Conservation (phyloP, 2,329 filamentous ascomycete species). For the Bipolaris bicolor region DNA sequence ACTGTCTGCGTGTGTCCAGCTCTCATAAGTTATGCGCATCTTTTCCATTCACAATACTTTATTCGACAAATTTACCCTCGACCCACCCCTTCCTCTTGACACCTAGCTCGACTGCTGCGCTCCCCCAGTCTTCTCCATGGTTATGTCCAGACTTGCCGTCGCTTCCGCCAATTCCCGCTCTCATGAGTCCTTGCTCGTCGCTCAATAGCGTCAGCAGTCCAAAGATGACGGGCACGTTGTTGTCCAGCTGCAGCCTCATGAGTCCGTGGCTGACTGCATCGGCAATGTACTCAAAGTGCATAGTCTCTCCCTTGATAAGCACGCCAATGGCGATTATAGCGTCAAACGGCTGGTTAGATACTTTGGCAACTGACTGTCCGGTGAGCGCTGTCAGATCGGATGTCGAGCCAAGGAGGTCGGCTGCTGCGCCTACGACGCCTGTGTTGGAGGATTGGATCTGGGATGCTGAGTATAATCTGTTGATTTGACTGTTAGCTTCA, state of each 20-base stretch:
- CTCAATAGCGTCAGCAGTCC: slow-evolving; percentile 87
- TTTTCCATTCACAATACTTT: background rate
- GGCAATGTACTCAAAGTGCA: slow-evolving; percentile 99
- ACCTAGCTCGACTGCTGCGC: slow-evolving; percentile 91
- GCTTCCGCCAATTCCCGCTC: slow-evolving; percentile 71
- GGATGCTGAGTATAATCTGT: slow-evolving; percentile 75
- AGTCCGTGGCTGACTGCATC: slow-evolving; percentile 89
- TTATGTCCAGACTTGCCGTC: slow-evolving; percentile 70
- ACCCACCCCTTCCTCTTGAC: slow-evolving; percentile 86
- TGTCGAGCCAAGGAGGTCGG: slow-evolving; percentile 75
- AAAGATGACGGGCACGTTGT: slow-evolving; percentile 87
- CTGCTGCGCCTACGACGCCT: slow-evolving; percentile 68
- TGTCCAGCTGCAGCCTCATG: slow-evolving; percentile 93
- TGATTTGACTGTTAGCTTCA: background rate
- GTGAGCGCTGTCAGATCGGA: slow-evolving; percentile 60
- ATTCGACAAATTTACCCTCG: slow-evolving; percentile 66
- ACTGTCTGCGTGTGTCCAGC: too few species aligned
- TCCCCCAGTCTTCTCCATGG: slow-evolving; percentile 95
- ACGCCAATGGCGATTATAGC: slow-evolving; percentile 95
- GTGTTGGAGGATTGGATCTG: slow-evolving; percentile 72
- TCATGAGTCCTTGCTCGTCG: slow-evolving; percentile 84
- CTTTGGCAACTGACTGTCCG: slow-evolving; percentile 35
- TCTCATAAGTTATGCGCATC: background rate
- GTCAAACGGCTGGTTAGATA: slow-evolving; percentile 69
- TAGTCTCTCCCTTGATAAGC: slow-evolving; percentile 97